Evolutionary conservation across 2,329 filamentous ascomycete species (phyloP).

Genomic region (Aspergillus sp.): DNA sequence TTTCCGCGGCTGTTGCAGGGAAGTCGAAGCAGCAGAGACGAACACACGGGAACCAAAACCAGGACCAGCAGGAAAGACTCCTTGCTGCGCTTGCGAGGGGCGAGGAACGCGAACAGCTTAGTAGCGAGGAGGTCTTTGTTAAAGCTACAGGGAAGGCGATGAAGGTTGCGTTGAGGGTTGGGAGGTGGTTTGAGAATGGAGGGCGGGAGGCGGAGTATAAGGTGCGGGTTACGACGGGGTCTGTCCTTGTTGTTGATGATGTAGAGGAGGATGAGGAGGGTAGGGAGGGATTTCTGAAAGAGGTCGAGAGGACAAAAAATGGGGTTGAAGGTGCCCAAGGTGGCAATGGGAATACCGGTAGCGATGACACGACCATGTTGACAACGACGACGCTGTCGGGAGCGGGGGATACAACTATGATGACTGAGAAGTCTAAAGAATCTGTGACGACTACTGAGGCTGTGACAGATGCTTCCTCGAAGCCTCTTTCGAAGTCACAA

Average conservation of each 20-base stretch:
- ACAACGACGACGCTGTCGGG: neutral
- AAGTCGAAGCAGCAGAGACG: neutral
- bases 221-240: slow-evolving; percentile 56
- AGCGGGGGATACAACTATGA: slow-evolving; percentile 3
- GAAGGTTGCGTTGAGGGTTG: slow-evolving; percentile 55
- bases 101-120: slow-evolving; percentile 32
- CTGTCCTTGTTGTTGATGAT: slow-evolving; percentile 61
- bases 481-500: slow-evolving; percentile 18
- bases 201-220: slow-evolving; percentile 46
- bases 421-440: neutral
- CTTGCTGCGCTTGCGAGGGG: slow-evolving; percentile 30
- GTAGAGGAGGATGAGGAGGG: slow-evolving; percentile 46
- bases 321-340: slow-evolving; percentile 14
- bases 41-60: slow-evolving; percentile 23
- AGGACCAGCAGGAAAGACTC: slow-evolving; percentile 27
- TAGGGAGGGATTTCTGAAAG: slow-evolving; percentile 25
- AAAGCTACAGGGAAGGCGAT: slow-evolving; percentile 63
- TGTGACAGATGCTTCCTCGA: neutral
- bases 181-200: slow-evolving; percentile 55
- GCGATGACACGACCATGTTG: slow-evolving; percentile 12
- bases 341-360: slow-evolving; percentile 1
- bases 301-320: slow-evolving; percentile 21
- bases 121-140: slow-evolving; percentile 53
- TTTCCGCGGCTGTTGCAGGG: neutral
- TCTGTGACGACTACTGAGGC: neutral